phyloP scores from a whole-genome alignment of 2,329 filamentous ascomycete genomes.

The Hawksworthiomyces lignivorus region DNA sequence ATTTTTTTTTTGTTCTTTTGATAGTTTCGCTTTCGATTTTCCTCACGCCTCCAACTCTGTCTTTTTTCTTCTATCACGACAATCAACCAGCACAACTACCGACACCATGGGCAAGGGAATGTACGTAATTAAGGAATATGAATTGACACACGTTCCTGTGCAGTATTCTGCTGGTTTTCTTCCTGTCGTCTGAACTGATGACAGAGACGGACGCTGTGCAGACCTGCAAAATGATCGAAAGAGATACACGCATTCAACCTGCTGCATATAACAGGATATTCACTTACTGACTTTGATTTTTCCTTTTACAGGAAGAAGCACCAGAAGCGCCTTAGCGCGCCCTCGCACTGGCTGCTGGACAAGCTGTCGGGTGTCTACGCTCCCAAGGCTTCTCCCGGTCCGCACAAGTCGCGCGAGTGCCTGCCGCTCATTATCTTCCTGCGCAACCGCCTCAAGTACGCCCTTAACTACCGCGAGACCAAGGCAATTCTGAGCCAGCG shows the following conservation, averaged over 20 bases:
- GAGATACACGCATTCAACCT: no score
- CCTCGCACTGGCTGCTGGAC: constrained; percentile 99
- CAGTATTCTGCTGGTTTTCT: no score
- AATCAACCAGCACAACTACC: constrained; percentile 25
- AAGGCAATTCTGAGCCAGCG: constrained; percentile 99
- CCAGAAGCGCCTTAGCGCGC: constrained; percentile 98
- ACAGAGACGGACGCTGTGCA: no score
- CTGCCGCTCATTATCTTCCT: constrained; percentile 98
- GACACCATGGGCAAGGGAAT: constrained; percentile 43
- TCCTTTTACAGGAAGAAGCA: constrained; percentile 75
- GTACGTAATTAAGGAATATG: constrained; percentile 36
- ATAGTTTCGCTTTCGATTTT: neutral
- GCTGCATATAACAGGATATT: no score
- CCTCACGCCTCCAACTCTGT: neutral
- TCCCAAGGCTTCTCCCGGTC: constrained; percentile 68
- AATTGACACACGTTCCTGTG: no score
- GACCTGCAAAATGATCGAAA: no score
- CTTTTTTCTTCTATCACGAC: constrained; percentile 22
- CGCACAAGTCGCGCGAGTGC: constrained; percentile 99
- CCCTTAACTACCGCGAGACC: constrained; percentile 96
- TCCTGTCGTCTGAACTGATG: no score
- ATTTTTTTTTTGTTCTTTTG: neutral
- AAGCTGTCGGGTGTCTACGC: constrained; percentile 91
- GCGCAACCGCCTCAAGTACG: constrained; percentile 96
- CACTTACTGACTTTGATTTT: constrained; percentile 2